Base-by-base conservation (phyloP, 2,329 filamentous ascomycete species). In the Incumbomyces delicatus region DNA sequence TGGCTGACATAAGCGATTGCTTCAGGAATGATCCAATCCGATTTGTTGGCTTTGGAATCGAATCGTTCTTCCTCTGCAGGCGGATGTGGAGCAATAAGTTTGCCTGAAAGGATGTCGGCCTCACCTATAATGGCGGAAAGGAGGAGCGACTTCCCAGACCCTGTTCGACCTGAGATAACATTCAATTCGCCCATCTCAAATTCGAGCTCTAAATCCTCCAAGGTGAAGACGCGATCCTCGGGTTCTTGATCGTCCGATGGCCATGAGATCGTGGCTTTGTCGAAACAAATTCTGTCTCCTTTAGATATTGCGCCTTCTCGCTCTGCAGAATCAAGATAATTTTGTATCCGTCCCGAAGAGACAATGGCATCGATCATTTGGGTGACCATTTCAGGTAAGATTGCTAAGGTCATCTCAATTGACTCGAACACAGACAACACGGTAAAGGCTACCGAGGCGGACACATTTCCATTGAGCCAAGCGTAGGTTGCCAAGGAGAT, bases 391-490 rank as follows among this genome's bases (percentile, higher is more conserved):
- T 89, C 84, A 0, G 86, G 86, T 13, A 92, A 67, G 35, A 84
- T 70, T 0, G 80, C 80, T 1, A 92, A 66, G 0, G 82, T 80
- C 17, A 81, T 71, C 59, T 92, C 85, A 17, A 92, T 71, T n/a
- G 77, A 74, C 50, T 77, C 78, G 63, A 92, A 87, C 38, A 89
- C 73, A 8, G 81, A 79, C 32, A 89, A 79, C 22, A 83, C 81
- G 20, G 87, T 87, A 55, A 92, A 92, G 1, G 86, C 86, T 10
- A 89, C 75, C 0, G 84, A 87, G 0, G 86, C 81, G 1, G 74
- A 72, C 8, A 92, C 68, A 0, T 70, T 67, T 3, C 80, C 80
- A 53, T 87, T 63, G 0, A 84, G 55, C 8, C 76, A 53, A 2
- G 83, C 79, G 58, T 89, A 89, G 0, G 80, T 74, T 2, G 80